A percentile compares a stretch with the other conserved stretches of the same genome.
Conservation (phyloP, 768 basidiomycete genomes). For the Russula foetens region DNA sequence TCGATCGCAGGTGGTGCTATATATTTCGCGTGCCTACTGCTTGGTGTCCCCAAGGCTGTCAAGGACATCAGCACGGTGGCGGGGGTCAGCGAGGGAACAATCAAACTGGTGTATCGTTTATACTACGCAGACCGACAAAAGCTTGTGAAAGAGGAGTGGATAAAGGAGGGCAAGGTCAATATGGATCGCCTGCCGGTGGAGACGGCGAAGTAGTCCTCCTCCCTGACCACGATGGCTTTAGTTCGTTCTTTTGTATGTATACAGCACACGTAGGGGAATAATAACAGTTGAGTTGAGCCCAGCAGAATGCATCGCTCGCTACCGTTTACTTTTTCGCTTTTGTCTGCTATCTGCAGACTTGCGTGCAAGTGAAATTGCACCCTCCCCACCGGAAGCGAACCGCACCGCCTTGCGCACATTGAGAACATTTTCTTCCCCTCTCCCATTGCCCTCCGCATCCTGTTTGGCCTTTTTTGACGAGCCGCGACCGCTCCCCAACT, state of each 20-base stretch:
- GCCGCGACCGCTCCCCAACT: conserved; percentile 38
- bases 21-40: conserved; percentile 81
- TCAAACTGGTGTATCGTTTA: conserved; percentile 79
- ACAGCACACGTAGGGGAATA: not conserved
- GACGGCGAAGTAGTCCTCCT: conserved; percentile 9
- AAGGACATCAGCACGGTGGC: conserved; percentile 87
- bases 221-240: not conserved
- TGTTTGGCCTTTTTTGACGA: conserved; percentile 6
- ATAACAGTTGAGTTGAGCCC: not conserved
- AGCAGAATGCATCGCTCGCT: not conserved
- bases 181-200: conserved; percentile 32
- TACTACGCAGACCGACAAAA: conserved; percentile 69
- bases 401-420: conserved; percentile 22
- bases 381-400: conserved; percentile 16
- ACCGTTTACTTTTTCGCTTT: not conserved
- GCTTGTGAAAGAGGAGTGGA: conserved; percentile 80
- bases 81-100: conserved; percentile 93
- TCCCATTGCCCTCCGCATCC: not conserved
- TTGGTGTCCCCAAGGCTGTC: conserved; percentile 66
- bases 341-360: not conserved
- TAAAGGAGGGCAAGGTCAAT: conserved; percentile 68
- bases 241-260: not conserved
- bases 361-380: conserved; percentile 13
- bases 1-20: conserved; percentile 99
- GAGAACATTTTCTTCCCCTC: conserved; percentile 7